Conservation (phyloP, 208 protist species). For the Leishmania braziliensis region DNA sequence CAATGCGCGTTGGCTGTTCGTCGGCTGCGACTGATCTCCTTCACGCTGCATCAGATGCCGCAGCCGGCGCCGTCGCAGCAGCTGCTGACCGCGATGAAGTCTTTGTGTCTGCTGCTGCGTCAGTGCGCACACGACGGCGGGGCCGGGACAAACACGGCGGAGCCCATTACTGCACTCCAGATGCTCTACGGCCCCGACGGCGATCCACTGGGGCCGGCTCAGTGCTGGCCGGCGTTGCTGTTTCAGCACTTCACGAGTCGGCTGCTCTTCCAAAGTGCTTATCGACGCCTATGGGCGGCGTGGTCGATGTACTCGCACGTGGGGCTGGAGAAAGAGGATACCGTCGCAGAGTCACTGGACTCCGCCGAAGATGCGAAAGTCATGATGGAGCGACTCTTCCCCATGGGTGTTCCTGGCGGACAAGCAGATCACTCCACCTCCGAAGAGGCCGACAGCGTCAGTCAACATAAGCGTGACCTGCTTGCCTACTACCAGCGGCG, state of each 20-base stretch:
- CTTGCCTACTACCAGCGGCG: constrained; percentile 43
- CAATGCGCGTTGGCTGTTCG: constrained; percentile 24
- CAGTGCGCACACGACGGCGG: constrained; percentile 22
- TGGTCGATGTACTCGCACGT: constrained; percentile 65
- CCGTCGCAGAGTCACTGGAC: constrained; percentile 31
- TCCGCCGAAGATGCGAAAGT: constrained; percentile 39
- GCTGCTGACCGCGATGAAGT: constrained; percentile 26
- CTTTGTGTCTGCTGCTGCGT: constrained; percentile 22
- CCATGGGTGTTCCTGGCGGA: background rate
- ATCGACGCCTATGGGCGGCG: constrained; percentile 45
- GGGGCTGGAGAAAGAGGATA: constrained; percentile 41
- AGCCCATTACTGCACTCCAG: background rate
- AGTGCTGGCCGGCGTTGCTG: constrained; percentile 44
- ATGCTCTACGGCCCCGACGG: constrained; percentile 19
- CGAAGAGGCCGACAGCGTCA: background rate
- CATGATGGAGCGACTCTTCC: constrained; percentile 19
- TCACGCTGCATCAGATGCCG: constrained; percentile 23
- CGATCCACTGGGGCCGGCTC: constrained; percentile 13
- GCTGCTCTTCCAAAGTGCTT: constrained; percentile 40
- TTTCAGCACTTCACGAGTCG: constrained; percentile 51
- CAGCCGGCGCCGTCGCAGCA: constrained; percentile 25
- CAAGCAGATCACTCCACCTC: background rate
- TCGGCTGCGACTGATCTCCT: constrained; percentile 23
- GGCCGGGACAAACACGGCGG: background rate
- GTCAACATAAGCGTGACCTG: constrained; percentile 28